A percentile compares a stretch with the other conserved stretches of the same genome.
These are phyloP conservation scores for Pisolithus microcarpus DNA, from an alignment of 768 basidiomycete genomes.

Conservation along the genomic window DNA sequence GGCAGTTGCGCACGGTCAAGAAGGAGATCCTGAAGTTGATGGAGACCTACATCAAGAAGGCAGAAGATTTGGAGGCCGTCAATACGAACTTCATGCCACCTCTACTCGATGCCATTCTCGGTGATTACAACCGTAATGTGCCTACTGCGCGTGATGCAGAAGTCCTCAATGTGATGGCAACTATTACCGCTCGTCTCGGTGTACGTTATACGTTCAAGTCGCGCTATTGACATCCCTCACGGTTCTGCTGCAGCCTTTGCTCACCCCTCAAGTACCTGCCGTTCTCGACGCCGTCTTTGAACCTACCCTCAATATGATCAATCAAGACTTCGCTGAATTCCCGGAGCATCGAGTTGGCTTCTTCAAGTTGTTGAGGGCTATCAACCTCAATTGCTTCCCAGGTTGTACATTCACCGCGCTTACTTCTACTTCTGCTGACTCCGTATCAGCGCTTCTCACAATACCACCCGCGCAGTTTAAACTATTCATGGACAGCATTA, in stretches of 20 bases:
- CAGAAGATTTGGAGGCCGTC: constrained; percentile 91
- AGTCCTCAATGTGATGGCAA: constrained; percentile 95
- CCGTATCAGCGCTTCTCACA: constrained; percentile 54
- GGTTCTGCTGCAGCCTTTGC: constrained; percentile 48
- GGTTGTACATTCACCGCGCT: constrained; percentile 42
- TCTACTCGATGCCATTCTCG: constrained; percentile 92
- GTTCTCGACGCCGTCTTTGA: constrained; percentile 97
- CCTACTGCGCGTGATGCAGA: constrained; percentile 93
- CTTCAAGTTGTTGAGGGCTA: constrained; percentile 90
- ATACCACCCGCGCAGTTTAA: constrained; percentile 94
- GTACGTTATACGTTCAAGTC: constrained; percentile 41
- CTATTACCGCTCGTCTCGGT: constrained; percentile 81
- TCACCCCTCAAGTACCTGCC: constrained; percentile 91
- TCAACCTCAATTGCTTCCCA: constrained; percentile 92
- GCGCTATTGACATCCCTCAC: not conserved
- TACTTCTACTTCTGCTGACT: not conserved
- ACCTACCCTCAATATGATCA: constrained; percentile 96
- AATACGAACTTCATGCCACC: constrained; percentile 92
- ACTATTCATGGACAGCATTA: constrained; percentile 94
- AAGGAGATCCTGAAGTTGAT: constrained; percentile 96
- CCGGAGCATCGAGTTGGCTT: constrained; percentile 97
- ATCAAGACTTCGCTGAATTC: constrained; percentile 98
- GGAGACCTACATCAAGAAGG: constrained; percentile 96
- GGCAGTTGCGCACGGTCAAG: constrained; percentile 91
- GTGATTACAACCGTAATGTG: constrained; percentile 93